Percentiles rank a stretch among this genome's conserved stretches.
Evolutionary conservation across 192 early-diverging fungal species (phyloP).

Genomic region (Backusella luteola): DNA sequence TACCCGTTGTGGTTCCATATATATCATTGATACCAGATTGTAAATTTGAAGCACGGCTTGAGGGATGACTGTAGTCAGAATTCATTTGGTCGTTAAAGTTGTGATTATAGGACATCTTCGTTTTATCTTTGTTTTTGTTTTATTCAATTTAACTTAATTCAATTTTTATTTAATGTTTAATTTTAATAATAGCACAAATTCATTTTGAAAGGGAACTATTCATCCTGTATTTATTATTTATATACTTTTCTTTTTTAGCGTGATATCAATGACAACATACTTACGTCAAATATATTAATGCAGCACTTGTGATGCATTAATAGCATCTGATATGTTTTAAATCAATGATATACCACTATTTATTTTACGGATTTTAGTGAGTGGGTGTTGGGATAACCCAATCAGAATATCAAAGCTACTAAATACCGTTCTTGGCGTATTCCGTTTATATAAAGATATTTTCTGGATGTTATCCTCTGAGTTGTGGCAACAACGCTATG

Average conservation of each 20-base stretch:
- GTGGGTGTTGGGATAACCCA: not conserved
- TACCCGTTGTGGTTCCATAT: not conserved
- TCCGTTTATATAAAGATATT: not conserved
- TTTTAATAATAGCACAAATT: not conserved
- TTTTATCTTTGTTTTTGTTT: not conserved
- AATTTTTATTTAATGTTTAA: no score
- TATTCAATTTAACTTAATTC: not conserved
- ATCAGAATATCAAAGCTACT: not conserved
- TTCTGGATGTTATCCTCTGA: not conserved
- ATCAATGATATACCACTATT: not conserved
- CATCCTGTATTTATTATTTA: not conserved
- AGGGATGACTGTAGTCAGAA: not conserved
- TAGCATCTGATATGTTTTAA: not conserved
- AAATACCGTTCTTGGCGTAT: not conserved
- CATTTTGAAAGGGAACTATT: not conserved
- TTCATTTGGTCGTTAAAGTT: not conserved
- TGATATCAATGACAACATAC: not conserved
- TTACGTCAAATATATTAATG: not conserved
- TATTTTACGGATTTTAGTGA: not conserved
- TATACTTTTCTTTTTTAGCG: not conserved
- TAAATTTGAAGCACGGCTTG: not conserved
- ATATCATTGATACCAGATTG: not conserved
- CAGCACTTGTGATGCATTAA: constrained; percentile 1
- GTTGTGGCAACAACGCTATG: not conserved
- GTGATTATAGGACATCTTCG: not conserved